Base-by-base conservation (phyloP, 202 grass and related monocot genomes). In the Digitaria exilis region DNA sequence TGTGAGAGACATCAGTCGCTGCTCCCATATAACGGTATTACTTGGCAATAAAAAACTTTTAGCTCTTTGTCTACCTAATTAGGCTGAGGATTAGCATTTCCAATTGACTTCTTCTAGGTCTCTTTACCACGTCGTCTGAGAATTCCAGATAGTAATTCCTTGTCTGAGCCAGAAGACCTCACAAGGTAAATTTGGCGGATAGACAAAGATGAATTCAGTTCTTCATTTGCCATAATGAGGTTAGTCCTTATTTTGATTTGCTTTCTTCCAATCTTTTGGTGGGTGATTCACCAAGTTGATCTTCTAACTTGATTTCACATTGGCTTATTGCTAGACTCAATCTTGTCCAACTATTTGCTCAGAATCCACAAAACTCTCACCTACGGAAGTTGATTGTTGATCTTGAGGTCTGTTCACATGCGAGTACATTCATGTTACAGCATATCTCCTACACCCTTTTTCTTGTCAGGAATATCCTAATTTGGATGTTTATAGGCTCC, bases 161-260 rank as follows among this genome's bases (percentile, higher is more conserved):
- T 82, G 72, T 87, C 66, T 78, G 88, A 95, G 51, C 86, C 62
- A 70, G 87, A 69, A 66, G 82, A 88, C 59, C 87, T 98, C 15
- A 60, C 17, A 57, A 80, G 56, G 21, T 86, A 93, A 90, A 61
- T 91, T 74, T 98, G 95, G 95, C 87, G 82, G 54, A 91, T 98
- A 84, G 87, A 93, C 77, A 98, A 98, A 80, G 95, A 98, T 78
- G 90, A 93, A 55, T 88, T 79, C 88, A 76, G 83, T 85, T 95
- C 95, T 83, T 98, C 95, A 65, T 98, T 89, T 91, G 39, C 84
- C 58, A 93, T 86, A 52, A 98, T 98, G 95, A 91, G 95, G 95
- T 95, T 66, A 46, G 30, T 41, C 16, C 15, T 93, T 77, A 37
- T 71, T 88, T 84, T 80, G 15, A 61, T 78, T 64, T 78, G 34